phyloP scores from a whole-genome alignment of 495 filamentous ascomycete species.

The Aspergillus heteromorphus region DNA sequence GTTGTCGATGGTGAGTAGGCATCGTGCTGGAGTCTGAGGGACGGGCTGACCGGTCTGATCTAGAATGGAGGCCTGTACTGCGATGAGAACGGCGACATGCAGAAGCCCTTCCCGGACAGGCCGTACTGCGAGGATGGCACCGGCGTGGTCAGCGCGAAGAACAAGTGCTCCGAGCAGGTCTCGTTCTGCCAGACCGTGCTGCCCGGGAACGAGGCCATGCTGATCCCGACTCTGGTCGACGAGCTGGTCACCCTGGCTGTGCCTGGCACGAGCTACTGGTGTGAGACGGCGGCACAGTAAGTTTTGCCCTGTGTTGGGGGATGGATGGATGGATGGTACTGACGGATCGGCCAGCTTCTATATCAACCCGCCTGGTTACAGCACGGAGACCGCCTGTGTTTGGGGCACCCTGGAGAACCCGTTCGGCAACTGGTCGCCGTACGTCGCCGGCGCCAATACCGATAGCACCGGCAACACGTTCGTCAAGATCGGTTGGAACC shows the following conservation, averaged over 20 bases:
- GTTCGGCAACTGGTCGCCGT: slow-evolving; percentile 76
- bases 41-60: background rate
- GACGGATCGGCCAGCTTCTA: slow-evolving; percentile 60
- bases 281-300: slow-evolving; percentile 68
- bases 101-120: slow-evolving; percentile 65
- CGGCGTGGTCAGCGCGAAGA: slow-evolving; percentile 57
- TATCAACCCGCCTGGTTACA: slow-evolving; percentile 69
- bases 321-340: background rate
- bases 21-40: background rate
- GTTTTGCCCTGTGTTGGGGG: slow-evolving; percentile 3
- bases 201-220: slow-evolving; percentile 84
- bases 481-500: slow-evolving; percentile 77
- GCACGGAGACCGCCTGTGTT: slow-evolving; percentile 55
- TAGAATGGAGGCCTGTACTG: slow-evolving; percentile 78
- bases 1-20: slow-evolving; percentile 62
- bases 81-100: slow-evolving; percentile 57
- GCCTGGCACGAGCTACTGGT: slow-evolving; percentile 68
- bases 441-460: slow-evolving; percentile 73
- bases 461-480: slow-evolving; percentile 59
- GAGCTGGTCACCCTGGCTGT: slow-evolving; percentile 57
- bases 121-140: slow-evolving; percentile 70
- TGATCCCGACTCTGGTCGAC: slow-evolving; percentile 68
- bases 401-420: slow-evolving; percentile 65
- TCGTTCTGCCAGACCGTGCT: slow-evolving; percentile 81
- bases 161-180: slow-evolving; percentile 56